phyloP scores from a whole-genome alignment of 2,329 filamentous ascomycete species.

The Talaromyces sp. region DNA sequence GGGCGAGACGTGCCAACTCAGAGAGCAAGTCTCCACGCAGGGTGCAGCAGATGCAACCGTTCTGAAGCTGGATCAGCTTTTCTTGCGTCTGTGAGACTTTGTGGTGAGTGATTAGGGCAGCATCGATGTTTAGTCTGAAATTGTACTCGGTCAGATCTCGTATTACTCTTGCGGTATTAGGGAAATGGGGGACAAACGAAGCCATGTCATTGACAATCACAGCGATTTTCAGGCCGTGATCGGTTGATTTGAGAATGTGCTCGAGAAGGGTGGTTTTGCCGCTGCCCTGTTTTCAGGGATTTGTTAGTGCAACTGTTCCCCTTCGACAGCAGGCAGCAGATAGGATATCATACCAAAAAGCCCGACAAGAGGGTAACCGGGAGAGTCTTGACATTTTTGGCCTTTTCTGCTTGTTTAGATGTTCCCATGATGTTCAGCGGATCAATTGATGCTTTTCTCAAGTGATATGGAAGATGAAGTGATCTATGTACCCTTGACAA shows the following conservation, averaged over 20 bases:
- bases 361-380: conserved; percentile 59
- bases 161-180: neutral
- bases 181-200: conserved; percentile 34
- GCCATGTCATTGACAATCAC: conserved; percentile 72
- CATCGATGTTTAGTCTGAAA: conserved; percentile 59
- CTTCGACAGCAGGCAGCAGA: conserved; percentile 19
- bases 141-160: neutral
- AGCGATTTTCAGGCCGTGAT: conserved; percentile 64
- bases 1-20: conserved; percentile 61
- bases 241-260: conserved; percentile 58
- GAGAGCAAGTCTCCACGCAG: conserved; percentile 66
- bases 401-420: neutral
- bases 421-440: neutral
- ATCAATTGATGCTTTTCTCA: neutral
- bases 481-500: neutral
- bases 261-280: conserved; percentile 68
- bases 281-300: conserved; percentile 48
- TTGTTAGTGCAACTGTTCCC: neutral
- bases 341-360: conserved; percentile 44
- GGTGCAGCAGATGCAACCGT: conserved; percentile 73
- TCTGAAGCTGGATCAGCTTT: conserved; percentile 64
- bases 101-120: conserved; percentile 55
- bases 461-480: neutral
- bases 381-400: conserved; percentile 21
- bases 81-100: conserved; percentile 56